Conservation (phyloP, 495 filamentous ascomycete genomes). For the Hamigera avellanea region DNA sequence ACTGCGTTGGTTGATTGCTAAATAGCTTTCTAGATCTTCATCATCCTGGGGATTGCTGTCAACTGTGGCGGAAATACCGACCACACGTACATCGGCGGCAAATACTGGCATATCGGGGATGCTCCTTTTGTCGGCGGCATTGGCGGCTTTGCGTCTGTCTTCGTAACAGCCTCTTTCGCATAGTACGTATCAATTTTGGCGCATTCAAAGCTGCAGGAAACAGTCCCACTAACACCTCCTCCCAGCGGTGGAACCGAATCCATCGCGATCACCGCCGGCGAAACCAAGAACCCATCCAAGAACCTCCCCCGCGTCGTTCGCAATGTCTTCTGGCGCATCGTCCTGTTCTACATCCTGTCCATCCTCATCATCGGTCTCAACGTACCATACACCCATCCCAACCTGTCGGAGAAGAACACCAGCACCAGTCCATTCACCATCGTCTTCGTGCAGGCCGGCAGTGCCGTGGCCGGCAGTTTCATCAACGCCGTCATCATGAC, state of each 20-base stretch:
- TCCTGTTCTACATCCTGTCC: constrained; percentile 41
- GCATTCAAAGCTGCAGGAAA: not conserved
- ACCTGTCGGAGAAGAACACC: constrained; percentile 25
- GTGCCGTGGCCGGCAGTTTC: constrained; percentile 36
- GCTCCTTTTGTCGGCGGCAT: constrained; percentile 44
- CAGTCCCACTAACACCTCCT: not conserved
- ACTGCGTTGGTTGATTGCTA: not conserved
- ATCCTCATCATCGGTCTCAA: constrained; percentile 40
- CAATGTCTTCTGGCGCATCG: constrained; percentile 43
- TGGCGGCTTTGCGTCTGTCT: constrained; percentile 41
- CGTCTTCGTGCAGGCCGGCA: constrained; percentile 39
- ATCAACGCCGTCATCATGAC: constrained; percentile 48
- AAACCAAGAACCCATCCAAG: constrained; percentile 36
- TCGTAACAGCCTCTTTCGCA: constrained; percentile 41
- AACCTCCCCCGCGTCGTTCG: constrained; percentile 37
- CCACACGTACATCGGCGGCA: constrained; percentile 33
- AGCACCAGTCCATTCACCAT: constrained; percentile 42
- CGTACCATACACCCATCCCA: constrained; percentile 40
- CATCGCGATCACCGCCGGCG: constrained; percentile 45
- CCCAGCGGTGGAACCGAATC: constrained; percentile 44
- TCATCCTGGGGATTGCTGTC: constrained; percentile 38
- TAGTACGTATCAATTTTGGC: constrained; percentile 18
- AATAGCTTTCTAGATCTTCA: constrained; percentile 31
- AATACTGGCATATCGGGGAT: constrained; percentile 32
- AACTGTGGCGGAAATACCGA: constrained; percentile 37